Evolutionary conservation across 1,284 basidiomycete genomes (phyloP).

Genomic region (Rhodotorula sp.): DNA sequence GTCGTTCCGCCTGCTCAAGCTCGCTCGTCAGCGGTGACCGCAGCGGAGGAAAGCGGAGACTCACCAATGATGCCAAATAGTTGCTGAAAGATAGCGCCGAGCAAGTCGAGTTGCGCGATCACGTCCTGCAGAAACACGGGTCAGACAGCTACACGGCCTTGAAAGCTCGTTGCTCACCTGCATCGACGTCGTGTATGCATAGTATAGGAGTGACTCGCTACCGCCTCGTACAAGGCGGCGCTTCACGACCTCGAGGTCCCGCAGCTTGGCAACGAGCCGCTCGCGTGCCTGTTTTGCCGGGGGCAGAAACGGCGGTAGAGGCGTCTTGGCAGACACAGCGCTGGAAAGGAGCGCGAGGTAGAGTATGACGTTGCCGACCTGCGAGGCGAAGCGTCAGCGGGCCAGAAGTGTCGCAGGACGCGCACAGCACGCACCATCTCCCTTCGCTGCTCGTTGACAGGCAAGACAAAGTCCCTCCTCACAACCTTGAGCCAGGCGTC

Average conservation of each 20-base stretch:
- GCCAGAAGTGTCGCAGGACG: background rate
- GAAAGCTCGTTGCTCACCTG: background rate
- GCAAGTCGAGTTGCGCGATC: constrained; percentile 74
- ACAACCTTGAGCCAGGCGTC: constrained; percentile 79
- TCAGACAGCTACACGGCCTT: background rate
- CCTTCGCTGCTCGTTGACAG: constrained; percentile 77
- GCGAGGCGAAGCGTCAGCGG: background rate
- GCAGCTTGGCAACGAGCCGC: constrained; percentile 76
- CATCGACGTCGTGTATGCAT: constrained; percentile 91
- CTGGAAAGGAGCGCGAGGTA: constrained; percentile 85
- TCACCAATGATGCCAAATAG: constrained; percentile 69
- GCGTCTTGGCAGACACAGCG: constrained; percentile 82
- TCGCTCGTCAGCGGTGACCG: background rate
- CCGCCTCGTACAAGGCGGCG: constrained; percentile 56
- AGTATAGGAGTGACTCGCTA: constrained; percentile 82
- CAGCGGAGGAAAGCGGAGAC: background rate
- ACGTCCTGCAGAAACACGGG: constrained; percentile 61
- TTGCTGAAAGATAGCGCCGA: constrained; percentile 74
- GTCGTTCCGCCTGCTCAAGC: constrained; percentile 12
- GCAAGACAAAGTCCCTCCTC: constrained; percentile 78
- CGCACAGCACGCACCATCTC: constrained; percentile 60
- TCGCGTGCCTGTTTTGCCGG: constrained; percentile 80
- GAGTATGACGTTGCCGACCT: constrained; percentile 85
- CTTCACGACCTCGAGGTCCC: constrained; percentile 78
- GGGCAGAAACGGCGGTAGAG: constrained; percentile 89